Evolutionary conservation across 1,284 basidiomycete species (phyloP).

Genomic region (Ustilago lituana): DNA sequence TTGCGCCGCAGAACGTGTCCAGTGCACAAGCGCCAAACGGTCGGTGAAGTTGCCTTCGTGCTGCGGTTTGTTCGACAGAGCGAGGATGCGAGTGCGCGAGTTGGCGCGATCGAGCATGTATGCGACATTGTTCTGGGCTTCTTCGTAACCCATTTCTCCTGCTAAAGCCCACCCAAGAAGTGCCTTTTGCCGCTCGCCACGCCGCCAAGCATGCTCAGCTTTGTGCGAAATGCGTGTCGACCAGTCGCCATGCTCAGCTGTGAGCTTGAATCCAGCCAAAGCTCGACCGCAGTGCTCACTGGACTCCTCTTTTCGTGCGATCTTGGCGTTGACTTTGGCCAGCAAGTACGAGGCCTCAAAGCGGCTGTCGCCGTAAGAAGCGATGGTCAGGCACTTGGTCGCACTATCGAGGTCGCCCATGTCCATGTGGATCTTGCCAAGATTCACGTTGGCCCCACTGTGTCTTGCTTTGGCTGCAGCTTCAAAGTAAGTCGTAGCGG

Average conservation of each 20-base stretch:
- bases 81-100: conserved; percentile 21
- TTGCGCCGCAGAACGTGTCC: conserved; percentile 92
- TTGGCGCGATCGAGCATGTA: conserved; percentile 81
- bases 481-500: conserved; percentile 77
- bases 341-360: conserved; percentile 57
- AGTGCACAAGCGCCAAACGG: conserved; percentile 84
- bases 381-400: conserved; percentile 39
- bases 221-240: conserved; percentile 58
- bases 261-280: conserved; percentile 51
- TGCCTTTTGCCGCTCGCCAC: conserved; percentile 51
- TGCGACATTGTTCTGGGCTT: conserved; percentile 94
- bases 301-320: conserved; percentile 36
- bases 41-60: conserved; percentile 70
- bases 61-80: conserved; percentile 6
- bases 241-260: conserved; percentile 63
- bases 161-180: conserved; percentile 79
- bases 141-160: conserved; percentile 84
- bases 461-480: conserved; percentile 74
- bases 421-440: conserved; percentile 78
- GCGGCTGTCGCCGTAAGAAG: conserved; percentile 31
- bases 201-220: conserved; percentile 62
- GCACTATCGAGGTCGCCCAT: conserved; percentile 46
- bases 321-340: conserved; percentile 45
- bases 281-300: conserved; percentile 45
- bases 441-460: conserved; percentile 87